These are phyloP conservation scores for Solanum appendiculatum DNA, from an alignment of 257 asterid genomes.

Conservation along the genomic window DNA sequence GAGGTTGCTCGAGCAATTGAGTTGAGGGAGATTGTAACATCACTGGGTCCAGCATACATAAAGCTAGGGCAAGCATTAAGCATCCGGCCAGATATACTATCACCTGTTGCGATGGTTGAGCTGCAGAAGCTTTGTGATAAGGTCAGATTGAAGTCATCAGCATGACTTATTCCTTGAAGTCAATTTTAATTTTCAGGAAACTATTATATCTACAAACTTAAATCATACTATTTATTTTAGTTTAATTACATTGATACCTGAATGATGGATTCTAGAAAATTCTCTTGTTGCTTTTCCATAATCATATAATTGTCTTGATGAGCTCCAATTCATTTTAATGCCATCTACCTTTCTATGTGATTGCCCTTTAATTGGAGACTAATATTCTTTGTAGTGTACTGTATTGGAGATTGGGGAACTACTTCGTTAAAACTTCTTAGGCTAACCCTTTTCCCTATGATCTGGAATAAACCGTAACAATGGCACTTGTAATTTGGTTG, in stretches of 20 bases:
- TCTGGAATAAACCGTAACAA: not conserved
- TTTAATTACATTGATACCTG: not conserved
- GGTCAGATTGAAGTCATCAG: constrained; percentile 30
- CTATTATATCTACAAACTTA: not conserved
- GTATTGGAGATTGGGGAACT: not conserved
- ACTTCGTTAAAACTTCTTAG: not conserved
- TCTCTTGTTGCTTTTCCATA: not conserved
- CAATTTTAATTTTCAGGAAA: not conserved
- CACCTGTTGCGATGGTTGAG: constrained; percentile 90
- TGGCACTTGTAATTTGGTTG: not conserved
- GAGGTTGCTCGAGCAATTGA: constrained; percentile 98
- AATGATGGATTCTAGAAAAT: not conserved
- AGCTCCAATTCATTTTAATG: not conserved
- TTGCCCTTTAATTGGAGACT: not conserved
- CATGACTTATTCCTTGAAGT: not conserved
- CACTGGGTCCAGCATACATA: constrained; percentile 98
- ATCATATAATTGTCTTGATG: not conserved
- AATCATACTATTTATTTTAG: not conserved
- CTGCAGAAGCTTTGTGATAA: constrained; percentile 99
- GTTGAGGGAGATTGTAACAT: constrained; percentile 91
- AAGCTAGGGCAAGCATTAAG: constrained; percentile 99
- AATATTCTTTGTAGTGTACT: not conserved
- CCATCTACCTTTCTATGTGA: not conserved
- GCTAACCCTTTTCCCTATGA: not conserved
- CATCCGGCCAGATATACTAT: constrained; percentile 91